Evolutionary conservation across 2,329 filamentous ascomycete genomes (phyloP), one percentile per base, ranked within the genome.

Genomic region (Cytospora leucostoma): DNA sequence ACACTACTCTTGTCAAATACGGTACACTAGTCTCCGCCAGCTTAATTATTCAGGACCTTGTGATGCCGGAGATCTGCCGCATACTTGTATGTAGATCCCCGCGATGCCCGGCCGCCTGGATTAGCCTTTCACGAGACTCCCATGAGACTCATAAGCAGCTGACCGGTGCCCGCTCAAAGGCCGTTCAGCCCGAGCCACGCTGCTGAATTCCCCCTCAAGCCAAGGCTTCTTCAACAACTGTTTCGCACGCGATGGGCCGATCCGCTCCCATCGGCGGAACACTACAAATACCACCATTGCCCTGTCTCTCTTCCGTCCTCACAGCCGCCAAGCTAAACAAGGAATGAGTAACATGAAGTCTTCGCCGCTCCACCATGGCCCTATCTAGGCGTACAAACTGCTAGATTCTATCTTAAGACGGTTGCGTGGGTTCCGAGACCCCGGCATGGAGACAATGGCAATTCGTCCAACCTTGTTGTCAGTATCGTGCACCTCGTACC

Each of bases 401-500:
- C 33, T 44, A 50, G 33, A 33, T 17, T 47, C n/a, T 47, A 47
- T 47, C n/a, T 37, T 55, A 6, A 47, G 51, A 13, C 19, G 47
- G 33, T 19, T 44, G 12, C 59, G 38, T 27, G 51, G 38, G 21
- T 51, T 55, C 51, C 51, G 34, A 15, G 10, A 32, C 32, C 51
- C 40, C 40, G 59, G 40, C 38, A 38, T 55, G 5, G 59, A 55
- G 10, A 55, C 40, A 19, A 56, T 44, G 4, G 51, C 44, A n/a
- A 61, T 61, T 3, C 59, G 51, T 11, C 37, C 38, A 0, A 37
- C 32, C 40, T 55, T 40, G 32, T 38, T 51, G 12, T 35, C 33
- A 19, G 7, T 17, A 32, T 61, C 59, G 2, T 17, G 32, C 32
- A 61, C 40, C 33, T 61, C 51, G n/a, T 55, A 61, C 37, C 51